Evolutionary conservation across 495 filamentous ascomycete genomes (phyloP).

Genomic region (Extremus antarcticus): DNA sequence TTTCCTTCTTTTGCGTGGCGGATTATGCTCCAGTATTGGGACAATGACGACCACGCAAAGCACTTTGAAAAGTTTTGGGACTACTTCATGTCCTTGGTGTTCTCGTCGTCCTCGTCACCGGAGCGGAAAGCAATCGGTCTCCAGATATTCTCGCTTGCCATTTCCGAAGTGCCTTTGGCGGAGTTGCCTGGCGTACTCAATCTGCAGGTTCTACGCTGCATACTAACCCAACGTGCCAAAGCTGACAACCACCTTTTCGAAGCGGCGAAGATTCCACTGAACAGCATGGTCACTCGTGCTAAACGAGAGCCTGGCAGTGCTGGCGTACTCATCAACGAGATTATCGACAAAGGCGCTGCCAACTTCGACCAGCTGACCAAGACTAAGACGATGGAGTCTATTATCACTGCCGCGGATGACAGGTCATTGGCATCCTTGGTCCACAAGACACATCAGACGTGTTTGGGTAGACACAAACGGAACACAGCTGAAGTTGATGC

Average conservation of each 20-base stretch:
- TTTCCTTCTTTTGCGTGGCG: slow-evolving; percentile 79
- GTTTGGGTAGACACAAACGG: background rate
- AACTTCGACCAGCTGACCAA: slow-evolving; percentile 82
- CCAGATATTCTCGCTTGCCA: slow-evolving; percentile 63
- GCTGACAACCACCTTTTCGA: slow-evolving; percentile 75
- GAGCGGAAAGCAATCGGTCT: slow-evolving; percentile 89
- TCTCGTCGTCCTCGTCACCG: slow-evolving; percentile 65
- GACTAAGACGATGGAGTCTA: slow-evolving; percentile 73
- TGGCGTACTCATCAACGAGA: slow-evolving; percentile 45
- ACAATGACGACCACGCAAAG: slow-evolving; percentile 27
- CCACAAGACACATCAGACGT: background rate
- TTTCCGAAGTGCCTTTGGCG: slow-evolving; percentile 41
- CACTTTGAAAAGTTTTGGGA: slow-evolving; percentile 74
- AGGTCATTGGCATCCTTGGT: background rate
- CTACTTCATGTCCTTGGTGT: slow-evolving; percentile 70
- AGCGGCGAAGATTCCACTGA: slow-evolving; percentile 60
- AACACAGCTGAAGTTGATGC: slow-evolving; percentile 31
- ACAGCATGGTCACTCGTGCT: slow-evolving; percentile 51
- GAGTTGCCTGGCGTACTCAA: slow-evolving; percentile 55
- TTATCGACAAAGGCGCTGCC: slow-evolving; percentile 58
- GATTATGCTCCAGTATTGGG: slow-evolving; percentile 47
- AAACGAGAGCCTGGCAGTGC: slow-evolving; percentile 52
- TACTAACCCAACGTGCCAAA: slow-evolving; percentile 81
- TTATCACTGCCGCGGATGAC: slow-evolving; percentile 51
- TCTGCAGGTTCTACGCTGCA: slow-evolving; percentile 66